These are phyloP conservation scores for Artemisia annua DNA, from an alignment of 129 eudicot species.

Conservation along the genomic window DNA sequence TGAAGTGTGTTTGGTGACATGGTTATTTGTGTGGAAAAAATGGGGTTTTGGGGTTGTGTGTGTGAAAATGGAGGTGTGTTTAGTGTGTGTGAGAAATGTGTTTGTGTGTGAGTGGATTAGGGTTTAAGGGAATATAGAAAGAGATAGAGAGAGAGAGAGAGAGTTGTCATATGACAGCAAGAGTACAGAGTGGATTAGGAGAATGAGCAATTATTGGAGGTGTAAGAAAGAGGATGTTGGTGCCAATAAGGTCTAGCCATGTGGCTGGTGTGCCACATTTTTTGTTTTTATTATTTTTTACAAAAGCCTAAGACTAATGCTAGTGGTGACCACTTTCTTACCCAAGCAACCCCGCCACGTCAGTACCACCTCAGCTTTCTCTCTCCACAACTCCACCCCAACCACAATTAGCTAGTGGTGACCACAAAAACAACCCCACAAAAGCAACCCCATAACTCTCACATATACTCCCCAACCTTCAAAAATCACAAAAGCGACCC, in stretches of 20 bases:
- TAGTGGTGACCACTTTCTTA: too few relatives aligned
- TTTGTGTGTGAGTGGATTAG: constrained; percentile 21
- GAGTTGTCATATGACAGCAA: constrained; percentile 53
- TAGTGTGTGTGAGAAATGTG: constrained; percentile 7
- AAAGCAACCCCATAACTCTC: too few relatives aligned
- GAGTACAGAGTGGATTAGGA: constrained; percentile 67
- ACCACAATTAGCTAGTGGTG: too few relatives aligned
- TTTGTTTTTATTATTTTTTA: background rate
- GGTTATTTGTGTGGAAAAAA: too few relatives aligned
- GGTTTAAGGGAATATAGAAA: constrained; percentile 43
- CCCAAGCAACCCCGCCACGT: too few relatives aligned
- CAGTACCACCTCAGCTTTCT: too few relatives aligned
- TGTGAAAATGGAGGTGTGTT: background rate
- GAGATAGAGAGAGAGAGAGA: constrained; percentile 1
- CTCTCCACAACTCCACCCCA: too few relatives aligned
- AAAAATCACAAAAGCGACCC: too few relatives aligned
- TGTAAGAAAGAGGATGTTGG: constrained; percentile 17
- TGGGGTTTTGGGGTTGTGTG: constrained; percentile 22
- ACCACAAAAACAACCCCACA: too few relatives aligned
- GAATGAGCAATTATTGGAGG: constrained; percentile 76
- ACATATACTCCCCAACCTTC: too few relatives aligned
- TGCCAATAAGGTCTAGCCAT: constrained; percentile 29
- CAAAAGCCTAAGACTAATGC: too few relatives aligned
- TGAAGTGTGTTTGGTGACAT: constrained; percentile 2
- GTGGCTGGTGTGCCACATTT: constrained; percentile 26